Percentiles rank a stretch among this genome's conserved stretches.
Conservation (phyloP, 2,329 filamentous ascomycete species). For the Coniochaeta hoffmannii region DNA sequence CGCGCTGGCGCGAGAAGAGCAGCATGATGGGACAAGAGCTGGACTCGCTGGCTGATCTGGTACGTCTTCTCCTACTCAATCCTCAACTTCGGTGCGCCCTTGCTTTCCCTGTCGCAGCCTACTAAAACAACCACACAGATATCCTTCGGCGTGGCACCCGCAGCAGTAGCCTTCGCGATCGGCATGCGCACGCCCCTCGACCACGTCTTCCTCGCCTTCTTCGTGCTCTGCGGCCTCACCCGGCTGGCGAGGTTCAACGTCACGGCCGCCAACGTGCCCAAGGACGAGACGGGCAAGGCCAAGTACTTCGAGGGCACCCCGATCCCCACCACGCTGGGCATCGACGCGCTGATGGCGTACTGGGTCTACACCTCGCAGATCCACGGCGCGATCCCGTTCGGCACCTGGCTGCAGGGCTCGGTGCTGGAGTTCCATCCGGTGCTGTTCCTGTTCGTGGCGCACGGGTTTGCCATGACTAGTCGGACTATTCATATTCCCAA, state of each 20-base stretch:
- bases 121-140: conserved; percentile 48
- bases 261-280: conserved; percentile 80
- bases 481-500: conserved; percentile 94
- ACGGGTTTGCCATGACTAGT: conserved; percentile 91
- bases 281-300: conserved; percentile 85
- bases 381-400: conserved; percentile 69
- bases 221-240: conserved; percentile 90
- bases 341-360: conserved; percentile 80
- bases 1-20: conserved; percentile 93
- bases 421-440: conserved; percentile 77
- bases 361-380: conserved; percentile 81
- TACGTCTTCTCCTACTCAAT: conserved; percentile 34
- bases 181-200: conserved; percentile 80
- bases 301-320: conserved; percentile 96
- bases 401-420: conserved; percentile 59
- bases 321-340: conserved; percentile 79
- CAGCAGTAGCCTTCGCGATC: conserved; percentile 79
- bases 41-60: conserved; percentile 90
- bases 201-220: conserved; percentile 73
- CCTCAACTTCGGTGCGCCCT: not conserved
- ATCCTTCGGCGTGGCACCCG: conserved; percentile 89
- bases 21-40: conserved; percentile 97
- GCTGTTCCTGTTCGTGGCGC: conserved; percentile 72
- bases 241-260: conserved; percentile 97
- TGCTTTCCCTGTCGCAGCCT: not conserved